Conservation (phyloP, 2,329 filamentous ascomycete species). For the Cercospora zeina region DNA sequence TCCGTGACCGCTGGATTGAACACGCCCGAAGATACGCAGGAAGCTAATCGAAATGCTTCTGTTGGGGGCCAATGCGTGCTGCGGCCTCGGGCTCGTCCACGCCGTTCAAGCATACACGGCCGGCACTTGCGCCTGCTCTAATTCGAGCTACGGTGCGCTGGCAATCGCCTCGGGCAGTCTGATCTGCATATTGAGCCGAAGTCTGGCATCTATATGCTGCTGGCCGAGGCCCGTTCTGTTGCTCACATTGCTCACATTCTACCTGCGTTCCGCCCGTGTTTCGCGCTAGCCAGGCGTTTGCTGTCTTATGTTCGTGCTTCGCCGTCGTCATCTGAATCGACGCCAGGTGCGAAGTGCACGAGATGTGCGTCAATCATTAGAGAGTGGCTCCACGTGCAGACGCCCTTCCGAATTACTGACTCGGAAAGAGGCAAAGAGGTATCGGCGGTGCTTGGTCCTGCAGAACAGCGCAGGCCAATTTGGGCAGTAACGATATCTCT, state of each 20-base stretch:
- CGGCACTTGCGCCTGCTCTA: background rate
- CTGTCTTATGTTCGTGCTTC: background rate
- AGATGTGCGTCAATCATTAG: background rate
- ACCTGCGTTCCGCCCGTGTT: background rate
- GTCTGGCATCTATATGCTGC: background rate
- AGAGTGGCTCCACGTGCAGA: no score
- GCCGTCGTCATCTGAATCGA: background rate
- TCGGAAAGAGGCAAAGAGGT: no score
- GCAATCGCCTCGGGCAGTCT: background rate
- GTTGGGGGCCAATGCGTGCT: background rate
- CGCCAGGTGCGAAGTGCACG: background rate
- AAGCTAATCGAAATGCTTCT: background rate
- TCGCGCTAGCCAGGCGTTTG: background rate
- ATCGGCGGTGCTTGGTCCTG: background rate
- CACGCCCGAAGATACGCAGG: background rate
- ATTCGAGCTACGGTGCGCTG: background rate
- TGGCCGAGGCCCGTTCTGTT: background rate
- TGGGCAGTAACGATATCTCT: background rate
- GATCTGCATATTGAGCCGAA: background rate
- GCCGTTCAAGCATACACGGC: background rate
- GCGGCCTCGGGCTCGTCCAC: background rate
- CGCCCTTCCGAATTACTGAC: no score
- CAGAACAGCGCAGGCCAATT: background rate
- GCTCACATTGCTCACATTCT: background rate
- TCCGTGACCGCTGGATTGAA: background rate